Conservation (phyloP, 352 stramenopile species). For the Phytophthora brassicae region DNA sequence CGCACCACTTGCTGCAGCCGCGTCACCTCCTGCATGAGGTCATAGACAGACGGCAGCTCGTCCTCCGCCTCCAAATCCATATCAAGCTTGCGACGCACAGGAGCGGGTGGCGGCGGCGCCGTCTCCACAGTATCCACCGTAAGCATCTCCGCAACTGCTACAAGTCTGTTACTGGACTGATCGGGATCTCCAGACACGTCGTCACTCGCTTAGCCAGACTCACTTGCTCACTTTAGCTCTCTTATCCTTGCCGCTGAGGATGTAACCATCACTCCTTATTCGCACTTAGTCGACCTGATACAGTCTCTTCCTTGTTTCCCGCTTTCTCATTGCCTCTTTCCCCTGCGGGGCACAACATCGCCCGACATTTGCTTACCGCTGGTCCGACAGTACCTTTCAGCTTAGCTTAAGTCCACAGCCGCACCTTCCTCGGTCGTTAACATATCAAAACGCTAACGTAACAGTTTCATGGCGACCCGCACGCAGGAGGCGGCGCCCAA, state of each 20-base stretch:
- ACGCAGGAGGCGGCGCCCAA: slow-evolving; percentile 13
- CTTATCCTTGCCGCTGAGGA: too few species aligned
- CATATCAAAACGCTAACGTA: too few species aligned
- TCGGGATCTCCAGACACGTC: too few species aligned
- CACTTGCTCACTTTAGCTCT: too few species aligned
- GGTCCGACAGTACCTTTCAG: too few species aligned
- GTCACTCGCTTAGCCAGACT: neutral
- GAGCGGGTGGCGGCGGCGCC: slow-evolving; percentile 10
- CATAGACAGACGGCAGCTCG: slow-evolving; percentile 50
- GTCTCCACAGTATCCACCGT: slow-evolving; percentile 2
- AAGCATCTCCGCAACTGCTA: neutral
- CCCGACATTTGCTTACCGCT: too few species aligned
- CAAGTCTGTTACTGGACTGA: neutral
- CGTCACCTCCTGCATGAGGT: slow-evolving; percentile 56
- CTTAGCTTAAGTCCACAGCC: too few species aligned
- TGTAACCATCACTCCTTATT: slow-evolving; percentile 8
- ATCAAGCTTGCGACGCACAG: slow-evolving; percentile 29
- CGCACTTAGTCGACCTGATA: slow-evolving; percentile 6
- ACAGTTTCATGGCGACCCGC: slow-evolving; percentile 29
- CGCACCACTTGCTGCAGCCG: slow-evolving; percentile 49
- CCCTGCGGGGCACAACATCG: too few species aligned
- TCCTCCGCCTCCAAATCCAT: slow-evolving; percentile 27
- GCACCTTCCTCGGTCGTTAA: too few species aligned
- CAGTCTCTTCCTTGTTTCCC: neutral
- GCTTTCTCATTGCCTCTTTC: neutral